Evolutionary conservation across 768 basidiomycete species (phyloP).

Genomic region (Sarcodon sp.): DNA sequence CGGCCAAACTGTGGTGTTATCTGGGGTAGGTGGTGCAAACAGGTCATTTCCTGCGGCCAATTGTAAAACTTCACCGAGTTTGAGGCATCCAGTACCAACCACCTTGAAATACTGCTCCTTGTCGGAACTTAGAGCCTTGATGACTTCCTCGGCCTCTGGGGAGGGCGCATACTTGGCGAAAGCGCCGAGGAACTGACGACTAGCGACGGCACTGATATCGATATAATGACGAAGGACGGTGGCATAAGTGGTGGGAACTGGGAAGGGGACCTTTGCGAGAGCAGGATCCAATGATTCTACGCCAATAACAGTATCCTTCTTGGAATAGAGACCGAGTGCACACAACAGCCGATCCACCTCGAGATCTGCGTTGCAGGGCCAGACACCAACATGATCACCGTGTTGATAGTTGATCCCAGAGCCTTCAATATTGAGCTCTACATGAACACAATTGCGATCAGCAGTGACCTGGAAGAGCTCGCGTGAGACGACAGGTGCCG

Average conservation of each 20-base stretch:
- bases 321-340: conserved; percentile 72
- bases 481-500: conserved; percentile 70
- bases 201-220: conserved; percentile 89
- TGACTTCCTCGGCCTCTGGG: conserved; percentile 56
- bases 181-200: conserved; percentile 84
- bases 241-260: conserved; percentile 88
- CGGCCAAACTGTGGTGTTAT: conserved; percentile 74
- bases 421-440: conserved; percentile 88
- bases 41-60: conserved; percentile 77
- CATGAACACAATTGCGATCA: conserved; percentile 87
- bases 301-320: conserved; percentile 73
- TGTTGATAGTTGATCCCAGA: conserved; percentile 98
- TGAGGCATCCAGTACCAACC: conserved; percentile 73
- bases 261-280: conserved; percentile 97
- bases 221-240: conserved; percentile 94
- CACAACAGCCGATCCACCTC: conserved; percentile 86
- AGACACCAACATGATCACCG: conserved; percentile 95
- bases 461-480: conserved; percentile 72
- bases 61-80: conserved; percentile 88
- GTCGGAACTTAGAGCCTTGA: conserved; percentile 71
- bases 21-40: conserved; percentile 36
- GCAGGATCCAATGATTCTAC: conserved; percentile 98
- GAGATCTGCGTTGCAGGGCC: conserved; percentile 89
- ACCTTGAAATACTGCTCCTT: conserved; percentile 79
- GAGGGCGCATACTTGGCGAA: conserved; percentile 84